Evolutionary conservation across 495 filamentous ascomycete species (phyloP), one percentile per base, ranked within the genome.

Genomic region (Daldinia caldariorum): DNA sequence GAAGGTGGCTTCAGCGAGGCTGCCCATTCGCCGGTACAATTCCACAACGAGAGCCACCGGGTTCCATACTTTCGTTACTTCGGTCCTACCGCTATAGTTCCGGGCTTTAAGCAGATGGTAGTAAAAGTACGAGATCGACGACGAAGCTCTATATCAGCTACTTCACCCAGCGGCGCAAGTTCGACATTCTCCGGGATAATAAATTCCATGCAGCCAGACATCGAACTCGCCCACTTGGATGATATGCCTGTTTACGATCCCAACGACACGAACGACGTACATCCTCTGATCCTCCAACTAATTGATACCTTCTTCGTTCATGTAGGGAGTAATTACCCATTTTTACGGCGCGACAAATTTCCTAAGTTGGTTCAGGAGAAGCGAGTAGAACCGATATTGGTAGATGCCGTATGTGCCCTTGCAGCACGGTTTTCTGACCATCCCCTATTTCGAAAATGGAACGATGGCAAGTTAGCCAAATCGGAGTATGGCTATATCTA

Each of bases 21-120:
- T 45, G 76, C 74, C 55, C 79, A 78, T 29, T 83, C 80, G 18
- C 80, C 82, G 18, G 66, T 80, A n/a, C 75, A 79, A 57, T 78
- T 77, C 18, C 80, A 80, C 50, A 79, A 58, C 77, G 89, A 81
- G 81, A 90, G 80, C 32, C 81, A 82, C 67, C 90, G 92, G 58
- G 90, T 94, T 61, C 92, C 92, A 2, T 96, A 93, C 76, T 96
- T 94, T 76, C 82, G 92, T 49, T 96, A 94, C 74, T 94, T 94
- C 75, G 92, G 92, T 0, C 91, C 92, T 0, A 96, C 92, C 2
- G 92, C 92, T 63, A 96, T 96, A 71, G 91, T 94, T 38, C 92
- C 92, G 2, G 92, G 92, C n/a, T 94, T 92, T 79, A 96, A 94
- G 77, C 91, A 94, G 74, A 94, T 94, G 90, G 90, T 95, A 58